Base-by-base conservation (phyloP, 306 rosid genomes). In the Pyrus betulifolia region DNA sequence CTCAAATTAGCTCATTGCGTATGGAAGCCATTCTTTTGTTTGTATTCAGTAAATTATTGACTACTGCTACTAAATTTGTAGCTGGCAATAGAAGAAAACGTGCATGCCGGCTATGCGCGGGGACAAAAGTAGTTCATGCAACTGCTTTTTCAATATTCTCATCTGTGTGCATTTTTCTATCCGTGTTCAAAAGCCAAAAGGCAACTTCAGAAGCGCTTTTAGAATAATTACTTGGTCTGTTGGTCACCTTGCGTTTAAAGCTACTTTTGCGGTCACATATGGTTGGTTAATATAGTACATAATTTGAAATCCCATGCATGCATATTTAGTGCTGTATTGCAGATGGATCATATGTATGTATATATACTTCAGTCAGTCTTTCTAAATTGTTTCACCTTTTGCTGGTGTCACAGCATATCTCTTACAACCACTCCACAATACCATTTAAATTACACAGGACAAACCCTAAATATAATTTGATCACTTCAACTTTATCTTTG, bases 41-140 rank as follows among this genome's bases (percentile, higher is more conserved):
- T 62, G 23, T n/a, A 22, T 40, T 22, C 51, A 71, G 40, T 13
- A 60, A 10, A 73, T 76, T 23, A 65, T 76, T 76, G 79, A 66
- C 19, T 49, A 15, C 55, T 49, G 19, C 59, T 18, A 54, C 55
- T 49, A 49, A 21, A 22, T 54, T n/a, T 76, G 52, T 51, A 25
- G 63, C 19, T 28, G 44, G 45, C 12, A 11, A 52, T 35, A 22
- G 19, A 40, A 35, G 3, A 35, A 22, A 75, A 75, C 54, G 51
- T 75, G 64, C 64, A 22, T 67, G 60, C 74, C 13, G 9, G 27
- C 27, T 25, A 33, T 30, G 69, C 23, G 69, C 33, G 25, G 69
- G 23, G 69, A 19, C 69, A 63, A 63, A 63, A 49, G 21, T 49
- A 17, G 22, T 63, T 63, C 44, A 28, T 63, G 44, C 44, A 40